phyloP scores from a whole-genome alignment of 2,329 filamentous ascomycete genomes.

The Emmonsiellopsis sp. region DNA sequence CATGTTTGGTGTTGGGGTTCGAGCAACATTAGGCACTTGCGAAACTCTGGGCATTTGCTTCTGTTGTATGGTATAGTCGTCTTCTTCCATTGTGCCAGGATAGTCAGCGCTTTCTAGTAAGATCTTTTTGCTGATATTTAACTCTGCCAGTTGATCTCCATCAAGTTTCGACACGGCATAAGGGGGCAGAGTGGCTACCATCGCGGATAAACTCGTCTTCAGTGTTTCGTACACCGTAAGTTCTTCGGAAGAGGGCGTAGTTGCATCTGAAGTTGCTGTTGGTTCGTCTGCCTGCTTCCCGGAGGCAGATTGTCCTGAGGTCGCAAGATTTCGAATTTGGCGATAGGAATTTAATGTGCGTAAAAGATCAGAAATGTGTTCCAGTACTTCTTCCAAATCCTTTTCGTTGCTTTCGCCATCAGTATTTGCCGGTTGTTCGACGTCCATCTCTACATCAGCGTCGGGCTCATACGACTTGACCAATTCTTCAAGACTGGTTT shows the following conservation, averaged over 20 bases:
- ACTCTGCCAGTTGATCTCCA: constrained; percentile 72
- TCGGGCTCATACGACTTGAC: constrained; percentile 34
- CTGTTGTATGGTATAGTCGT: constrained; percentile 54
- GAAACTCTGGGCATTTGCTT: constrained; percentile 28
- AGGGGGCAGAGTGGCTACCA: constrained; percentile 68
- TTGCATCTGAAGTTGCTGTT: constrained; percentile 27
- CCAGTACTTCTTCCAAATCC: constrained; percentile 43
- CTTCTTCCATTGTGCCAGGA: constrained; percentile 74
- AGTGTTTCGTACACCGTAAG: constrained; percentile 59
- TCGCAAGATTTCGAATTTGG: constrained; percentile 46
- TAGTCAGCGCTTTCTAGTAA: constrained; percentile 64
- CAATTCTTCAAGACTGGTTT: constrained; percentile 32
- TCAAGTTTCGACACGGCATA: constrained; percentile 80
- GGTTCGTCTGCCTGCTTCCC: constrained; percentile 25
- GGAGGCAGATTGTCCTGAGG: constrained; percentile 13
- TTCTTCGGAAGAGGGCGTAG: constrained; percentile 48
- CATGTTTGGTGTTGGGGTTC: constrained; percentile 25
- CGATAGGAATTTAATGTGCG: constrained; percentile 56
- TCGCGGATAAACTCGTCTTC: constrained; percentile 63
- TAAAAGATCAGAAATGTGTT: constrained; percentile 51
- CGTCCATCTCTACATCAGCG: constrained; percentile 9
- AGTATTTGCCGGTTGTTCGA: constrained; percentile 17
- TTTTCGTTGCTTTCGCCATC: constrained; percentile 15
- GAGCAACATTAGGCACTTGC: constrained; percentile 22
- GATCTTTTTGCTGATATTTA: constrained; percentile 73